These are phyloP conservation scores for Neurospora cerealis DNA, from an alignment of 495 filamentous ascomycete genomes.

Conservation along the genomic window DNA sequence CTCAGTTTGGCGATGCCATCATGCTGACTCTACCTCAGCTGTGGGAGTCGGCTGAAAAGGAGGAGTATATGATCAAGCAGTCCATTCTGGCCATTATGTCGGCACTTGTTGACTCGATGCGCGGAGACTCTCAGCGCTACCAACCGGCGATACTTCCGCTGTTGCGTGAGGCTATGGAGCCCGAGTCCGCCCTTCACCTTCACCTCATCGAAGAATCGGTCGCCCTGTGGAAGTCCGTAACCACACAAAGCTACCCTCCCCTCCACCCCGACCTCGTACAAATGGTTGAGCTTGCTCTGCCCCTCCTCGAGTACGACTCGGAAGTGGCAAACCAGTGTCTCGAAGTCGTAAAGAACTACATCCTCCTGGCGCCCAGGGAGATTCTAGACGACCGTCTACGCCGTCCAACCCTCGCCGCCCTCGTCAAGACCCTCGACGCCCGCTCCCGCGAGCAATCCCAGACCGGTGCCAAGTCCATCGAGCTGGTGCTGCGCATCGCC, in stretches of 20 bases:
- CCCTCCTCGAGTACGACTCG: conserved; percentile 59
- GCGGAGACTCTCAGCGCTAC: conserved; percentile 58
- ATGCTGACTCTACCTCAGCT: conserved; percentile 69
- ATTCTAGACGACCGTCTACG: conserved; percentile 60
- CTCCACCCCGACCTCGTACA: conserved; percentile 55
- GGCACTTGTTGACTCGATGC: conserved; percentile 70
- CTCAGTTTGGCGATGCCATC: conserved; percentile 68
- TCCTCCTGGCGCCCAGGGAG: conserved; percentile 64
- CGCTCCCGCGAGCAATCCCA: conserved; percentile 58
- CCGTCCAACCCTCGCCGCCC: conserved; percentile 42
- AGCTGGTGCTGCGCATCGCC: conserved; percentile 60
- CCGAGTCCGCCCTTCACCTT: conserved; percentile 65
- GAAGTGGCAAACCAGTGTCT: conserved; percentile 43
- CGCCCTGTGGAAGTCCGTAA: conserved; percentile 74
- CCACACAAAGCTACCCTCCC: conserved; percentile 58
- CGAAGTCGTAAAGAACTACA: conserved; percentile 60
- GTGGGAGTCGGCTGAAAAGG: conserved; percentile 72
- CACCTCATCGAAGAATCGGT: conserved; percentile 89
- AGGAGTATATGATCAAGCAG: conserved; percentile 81
- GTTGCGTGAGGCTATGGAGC: conserved; percentile 65
- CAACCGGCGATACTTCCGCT: conserved; percentile 67
- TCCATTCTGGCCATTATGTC: conserved; percentile 75
- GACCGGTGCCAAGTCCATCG: conserved; percentile 54
- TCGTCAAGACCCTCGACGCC: conserved; percentile 49
- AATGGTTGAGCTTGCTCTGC: conserved; percentile 57